Conservation (phyloP, 2,329 filamentous ascomycete genomes). For the Penicillium nordicum region DNA sequence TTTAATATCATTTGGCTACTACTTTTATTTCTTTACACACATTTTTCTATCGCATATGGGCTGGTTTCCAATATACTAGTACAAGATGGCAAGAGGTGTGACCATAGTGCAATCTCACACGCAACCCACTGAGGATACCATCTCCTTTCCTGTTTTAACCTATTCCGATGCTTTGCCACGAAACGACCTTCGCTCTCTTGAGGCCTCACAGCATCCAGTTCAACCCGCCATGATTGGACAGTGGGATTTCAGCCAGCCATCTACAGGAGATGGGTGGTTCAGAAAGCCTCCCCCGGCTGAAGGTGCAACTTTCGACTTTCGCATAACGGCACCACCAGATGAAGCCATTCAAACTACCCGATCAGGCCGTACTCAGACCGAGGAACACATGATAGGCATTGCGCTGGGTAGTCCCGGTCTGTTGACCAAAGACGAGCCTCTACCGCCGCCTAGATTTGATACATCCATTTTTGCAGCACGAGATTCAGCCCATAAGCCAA, state of each 20-base stretch:
- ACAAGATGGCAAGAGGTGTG: conserved; percentile 29
- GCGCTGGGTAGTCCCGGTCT: conserved; percentile 66
- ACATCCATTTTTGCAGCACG: conserved; percentile 11
- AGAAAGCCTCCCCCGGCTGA: conserved; percentile 16
- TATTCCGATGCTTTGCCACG: conserved; percentile 33
- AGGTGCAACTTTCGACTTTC: conserved; percentile 31
- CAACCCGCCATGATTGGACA: conserved; percentile 9
- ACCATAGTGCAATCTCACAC: conserved; percentile 32
- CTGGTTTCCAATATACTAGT: conserved; percentile 7
- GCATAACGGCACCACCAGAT: conserved; percentile 26
- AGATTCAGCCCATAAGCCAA: conserved; percentile 32
- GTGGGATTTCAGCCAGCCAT: conserved; percentile 23
- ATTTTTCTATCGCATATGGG: conserved; percentile 4
- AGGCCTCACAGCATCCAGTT: conserved; percentile 10
- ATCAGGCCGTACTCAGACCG: conserved; percentile 27
- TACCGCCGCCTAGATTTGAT: conserved; percentile 19
- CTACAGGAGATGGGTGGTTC: conserved; percentile 16
- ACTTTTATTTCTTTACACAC: background rate
- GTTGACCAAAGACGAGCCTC: conserved; percentile 17
- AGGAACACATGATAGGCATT: conserved; percentile 63
- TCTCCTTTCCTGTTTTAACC: conserved; percentile 33
- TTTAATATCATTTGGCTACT: conserved; percentile 11
- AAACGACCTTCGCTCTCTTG: conserved; percentile 27
- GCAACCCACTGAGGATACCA: conserved; percentile 23
- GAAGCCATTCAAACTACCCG: conserved; percentile 20